Evolutionary conservation across 2,329 filamentous ascomycete genomes (phyloP), one percentile per base, ranked within the genome.

Genomic region (Fusarium sororula): DNA sequence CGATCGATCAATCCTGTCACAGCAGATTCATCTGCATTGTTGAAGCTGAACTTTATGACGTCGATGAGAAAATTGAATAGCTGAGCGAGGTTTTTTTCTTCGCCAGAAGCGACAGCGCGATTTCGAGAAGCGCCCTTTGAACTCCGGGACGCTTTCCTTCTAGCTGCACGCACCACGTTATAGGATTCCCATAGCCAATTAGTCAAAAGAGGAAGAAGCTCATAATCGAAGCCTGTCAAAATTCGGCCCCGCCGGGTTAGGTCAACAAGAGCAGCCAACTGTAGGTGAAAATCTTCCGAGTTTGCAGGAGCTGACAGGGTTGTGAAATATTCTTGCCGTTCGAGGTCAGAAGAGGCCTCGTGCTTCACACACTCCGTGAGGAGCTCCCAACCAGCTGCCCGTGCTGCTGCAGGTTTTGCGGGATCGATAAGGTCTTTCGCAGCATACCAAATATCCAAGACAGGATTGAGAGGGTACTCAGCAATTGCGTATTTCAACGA

Each of bases 41-140:
- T 92, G 80, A 91, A 92, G 79, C 92, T 94, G 84, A 93, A 95
- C 79, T 93, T 94, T 83, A 93, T 90, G 61, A 94, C 86, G 70
- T 93, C 90, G 65, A 88, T 87, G 61, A 92, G 86, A 73, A 91
- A 93, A 18, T 84, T 82, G 77, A 94, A 94, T 6, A 94, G 82
- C 54, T 89, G 87, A 6, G 87, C 83, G 60, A 95, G 84, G 76
- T 90, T 91, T 73, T 87, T 87, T 68, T 92, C 90, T 77, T 91
- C 90, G 35, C 84, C 85, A 7, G 83, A 83, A 10, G 79, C 80
- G 28, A 83, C 80, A 13, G 81, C 78, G 72, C 78, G 80, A 39
- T 67, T 78, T 81, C 78, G 87, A 83, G 72, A 69, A 13, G 82
- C 77, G 45, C 75, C 76, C 70, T 80, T 85, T 71, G 79, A 83